Base-by-base conservation (phyloP, 176 grass and related monocot species). In the Musa beccarii region DNA sequence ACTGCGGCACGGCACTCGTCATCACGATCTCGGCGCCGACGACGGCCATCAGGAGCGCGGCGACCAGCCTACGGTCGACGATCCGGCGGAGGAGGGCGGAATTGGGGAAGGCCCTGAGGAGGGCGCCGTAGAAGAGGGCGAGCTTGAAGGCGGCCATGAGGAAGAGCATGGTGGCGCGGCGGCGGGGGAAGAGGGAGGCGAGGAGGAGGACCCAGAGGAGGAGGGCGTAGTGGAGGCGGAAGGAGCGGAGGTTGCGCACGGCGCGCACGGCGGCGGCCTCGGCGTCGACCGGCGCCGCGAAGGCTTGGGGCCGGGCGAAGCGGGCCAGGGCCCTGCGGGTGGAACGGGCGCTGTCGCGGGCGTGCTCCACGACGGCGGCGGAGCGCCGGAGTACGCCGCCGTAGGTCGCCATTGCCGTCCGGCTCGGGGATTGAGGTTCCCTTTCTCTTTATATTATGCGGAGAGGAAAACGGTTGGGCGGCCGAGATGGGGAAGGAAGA, bases 121-220 rank as follows among this genome's bases (percentile, higher is more conserved):
- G 76, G 1, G 82, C 89, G 8, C 82, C 83, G 85, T 81, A 96
- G 81, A 87, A 73, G 78, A 96, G 78, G 62, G 89, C 86, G 28
- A 78, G 83, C 83, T 96, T 96, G 28, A 89, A 86, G 1, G 87
- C 85, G 54, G 93, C 89, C 93, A 92, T 92, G 85, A 96, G 89
- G 75, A 96, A 89, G 54, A 96, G 67, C 77, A 92, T 82, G 50
- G 93, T 92, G 0, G 79, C 79, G 12, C 89, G 51, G 69, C 85
- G 93, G 51, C 75, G 83, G n/a, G 87, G 81, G 20, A 77, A 80
- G 13, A 96, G 87, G 12, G 87, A 86, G 1, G 79, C 85, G 1
- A 92, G 89, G 56, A 96, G 85, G 68, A 96, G 71, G 55, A 63
- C 72, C 93, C 93, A 96, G 52, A 90, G 79, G 53, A 96, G 68